Evolutionary conservation across 768 basidiomycete species (phyloP), one percentile per base, ranked within the genome.

Genomic region (Pleurotus ostreatus): DNA sequence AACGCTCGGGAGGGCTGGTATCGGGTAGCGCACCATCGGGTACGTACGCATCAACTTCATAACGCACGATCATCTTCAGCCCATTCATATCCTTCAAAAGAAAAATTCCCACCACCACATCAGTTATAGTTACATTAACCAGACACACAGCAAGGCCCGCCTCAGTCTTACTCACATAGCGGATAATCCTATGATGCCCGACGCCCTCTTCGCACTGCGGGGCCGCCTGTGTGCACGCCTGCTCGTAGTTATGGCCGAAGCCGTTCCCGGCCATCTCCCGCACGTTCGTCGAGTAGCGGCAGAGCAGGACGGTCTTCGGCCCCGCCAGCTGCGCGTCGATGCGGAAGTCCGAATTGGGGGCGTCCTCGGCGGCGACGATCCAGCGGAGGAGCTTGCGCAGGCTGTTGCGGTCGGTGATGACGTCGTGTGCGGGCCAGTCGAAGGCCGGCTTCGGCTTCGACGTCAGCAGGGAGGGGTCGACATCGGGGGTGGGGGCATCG

Each of bases 251-350:
- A 47, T 79, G 71, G 0, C 87, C 87, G 65, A 73, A 52, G 5
- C 37, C 51, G 91, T 0, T 73, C 74, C 12, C 64, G 67, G 12
- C 77, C 77, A 46, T 58, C 46, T 77, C 75, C 16, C 65, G 57
- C n/a, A 69, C 63, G 9, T 68, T 56, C 58, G 69, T 65, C 57
- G 78, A 78, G 80, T 85, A 86, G 1, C 89, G 72, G 55, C 80
- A 83, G 61, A 90, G 70, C 23, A 92, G 62, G 13, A 88, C 70
- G 0, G 89, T 89, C 55, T 71, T 73, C 20, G 69, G 59, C 0
- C 88, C 86, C 0, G 74, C 78, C 15, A 88, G 71, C 64, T 91
- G 82, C 3, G 83, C 58, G 55, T 92, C 88, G 59, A 92, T 87
- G 16, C 89, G 73, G 63, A 91, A 92, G 54, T 81, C 78, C 8